These are phyloP conservation scores for Penicillium taxi DNA, from an alignment of 495 filamentous ascomycete genomes.

Conservation along the genomic window DNA sequence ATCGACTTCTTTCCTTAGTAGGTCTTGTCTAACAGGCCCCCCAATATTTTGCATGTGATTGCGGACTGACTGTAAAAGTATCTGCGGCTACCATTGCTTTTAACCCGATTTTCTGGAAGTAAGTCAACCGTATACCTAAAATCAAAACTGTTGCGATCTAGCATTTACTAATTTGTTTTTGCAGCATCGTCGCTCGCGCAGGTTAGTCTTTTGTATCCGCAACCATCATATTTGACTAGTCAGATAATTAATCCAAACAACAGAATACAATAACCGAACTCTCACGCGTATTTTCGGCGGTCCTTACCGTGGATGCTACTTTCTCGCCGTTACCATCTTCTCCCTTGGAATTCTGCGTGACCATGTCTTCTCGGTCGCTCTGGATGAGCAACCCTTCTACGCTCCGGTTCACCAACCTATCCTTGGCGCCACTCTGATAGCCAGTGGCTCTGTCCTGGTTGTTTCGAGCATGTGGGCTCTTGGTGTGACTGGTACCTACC, in stretches of 20 bases:
- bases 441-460: slow-evolving; percentile 74
- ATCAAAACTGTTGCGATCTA: no score
- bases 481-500: slow-evolving; percentile 93
- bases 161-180: slow-evolving; percentile 1
- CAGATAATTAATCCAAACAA: slow-evolving; percentile 11
- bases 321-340: slow-evolving; percentile 83
- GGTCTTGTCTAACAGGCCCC: slow-evolving; percentile 6
- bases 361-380: slow-evolving; percentile 45
- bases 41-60: slow-evolving; percentile 32
- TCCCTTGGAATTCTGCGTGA: slow-evolving; percentile 82
- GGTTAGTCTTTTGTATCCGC: slow-evolving; percentile 23
- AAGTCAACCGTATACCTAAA: slow-evolving; percentile 18
- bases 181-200: slow-evolving; percentile 40
- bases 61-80: slow-evolving; percentile 29
- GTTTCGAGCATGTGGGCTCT: slow-evolving; percentile 82
- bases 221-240: slow-evolving; percentile 1
- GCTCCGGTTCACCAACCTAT: slow-evolving; percentile 60
- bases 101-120: slow-evolving; percentile 54
- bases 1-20: slow-evolving; percentile 39
- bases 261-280: slow-evolving; percentile 86
- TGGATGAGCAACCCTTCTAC: slow-evolving; percentile 38
- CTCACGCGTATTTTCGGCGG: slow-evolving; percentile 84
- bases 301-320: slow-evolving; percentile 78
- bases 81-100: slow-evolving; percentile 45
- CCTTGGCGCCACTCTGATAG: slow-evolving; percentile 61